Evolutionary conservation across 2,329 filamentous ascomycete genomes (phyloP).

Genomic region (Ampelomyces quisqualis): DNA sequence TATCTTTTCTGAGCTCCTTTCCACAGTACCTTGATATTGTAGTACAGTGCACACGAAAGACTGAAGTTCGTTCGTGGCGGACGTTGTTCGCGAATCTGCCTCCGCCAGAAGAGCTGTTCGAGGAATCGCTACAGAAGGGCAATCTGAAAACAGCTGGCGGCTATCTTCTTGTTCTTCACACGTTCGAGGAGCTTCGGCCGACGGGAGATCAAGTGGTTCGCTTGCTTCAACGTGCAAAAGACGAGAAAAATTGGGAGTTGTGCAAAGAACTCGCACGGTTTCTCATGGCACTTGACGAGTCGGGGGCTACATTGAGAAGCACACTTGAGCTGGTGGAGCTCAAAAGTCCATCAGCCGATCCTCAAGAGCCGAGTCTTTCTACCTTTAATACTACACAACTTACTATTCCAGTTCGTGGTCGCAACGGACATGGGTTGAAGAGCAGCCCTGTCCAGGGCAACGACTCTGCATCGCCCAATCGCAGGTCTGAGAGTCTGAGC

Average conservation of each 20-base stretch:
- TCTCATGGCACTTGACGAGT: slow-evolving; percentile 85
- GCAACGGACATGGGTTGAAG: slow-evolving; percentile 17
- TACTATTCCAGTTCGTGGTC: slow-evolving; percentile 27
- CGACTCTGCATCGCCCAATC: slow-evolving; percentile 2
- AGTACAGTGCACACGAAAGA: slow-evolving; percentile 95
- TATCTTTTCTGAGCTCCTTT: slow-evolving; percentile 57
- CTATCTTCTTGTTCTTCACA: slow-evolving; percentile 93
- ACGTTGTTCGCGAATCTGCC: slow-evolving; percentile 91
- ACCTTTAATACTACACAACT: slow-evolving; percentile 34
- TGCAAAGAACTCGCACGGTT: slow-evolving; percentile 96
- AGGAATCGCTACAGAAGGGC: slow-evolving; percentile 81
- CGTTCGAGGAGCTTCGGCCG: slow-evolving; percentile 61
- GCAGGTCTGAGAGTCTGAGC: slow-evolving; percentile 13
- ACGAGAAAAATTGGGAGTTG: slow-evolving; percentile 88
- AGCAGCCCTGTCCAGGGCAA: slow-evolving; percentile 5
- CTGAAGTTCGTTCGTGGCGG: slow-evolving; percentile 90
- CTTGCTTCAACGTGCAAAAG: slow-evolving; percentile 75
- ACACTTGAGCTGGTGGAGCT: slow-evolving; percentile 60
- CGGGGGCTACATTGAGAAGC: slow-evolving; percentile 73
- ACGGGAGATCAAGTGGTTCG: slow-evolving; percentile 78
- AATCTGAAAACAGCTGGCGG: slow-evolving; percentile 93
- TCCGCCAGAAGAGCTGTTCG: slow-evolving; percentile 86
- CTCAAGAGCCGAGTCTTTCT: slow-evolving; percentile 31
- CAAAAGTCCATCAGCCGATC: slow-evolving; percentile 32
- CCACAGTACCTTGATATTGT: slow-evolving; percentile 91